A percentile compares a stretch with the other conserved stretches of the same genome.
These are phyloP conservation scores for Xylariaceae sp. DNA, from an alignment of 2,329 filamentous ascomycete genomes.

Conservation along the genomic window DNA sequence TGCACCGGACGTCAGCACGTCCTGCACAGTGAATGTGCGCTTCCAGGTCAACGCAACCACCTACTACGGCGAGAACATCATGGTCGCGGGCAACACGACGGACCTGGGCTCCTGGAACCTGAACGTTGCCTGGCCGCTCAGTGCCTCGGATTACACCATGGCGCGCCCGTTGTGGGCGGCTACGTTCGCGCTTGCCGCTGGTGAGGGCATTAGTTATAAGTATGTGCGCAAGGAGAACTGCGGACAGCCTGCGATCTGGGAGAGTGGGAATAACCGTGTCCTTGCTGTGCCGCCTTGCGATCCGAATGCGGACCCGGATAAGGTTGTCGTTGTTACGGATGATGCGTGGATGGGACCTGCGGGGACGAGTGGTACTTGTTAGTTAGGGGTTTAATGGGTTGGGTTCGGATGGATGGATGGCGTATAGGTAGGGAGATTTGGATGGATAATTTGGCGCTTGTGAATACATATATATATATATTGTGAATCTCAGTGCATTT, in stretches of 20 bases:
- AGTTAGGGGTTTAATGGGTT: not conserved
- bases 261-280: constrained; percentile 37
- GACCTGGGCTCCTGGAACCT: constrained; percentile 42
- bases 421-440: no score
- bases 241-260: constrained; percentile 39
- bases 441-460: not conserved
- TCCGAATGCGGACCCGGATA: constrained; percentile 21
- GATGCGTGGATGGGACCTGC: constrained; percentile 37
- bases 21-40: constrained; percentile 35
- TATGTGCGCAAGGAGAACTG: constrained; percentile 43
- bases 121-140: constrained; percentile 35
- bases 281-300: constrained; percentile 37
- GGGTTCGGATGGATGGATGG: not conserved
- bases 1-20: constrained; percentile 31
- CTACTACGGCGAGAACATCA: constrained; percentile 44
- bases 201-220: constrained; percentile 40
- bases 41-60: constrained; percentile 45
- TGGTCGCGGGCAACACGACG: constrained; percentile 38
- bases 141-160: constrained; percentile 38
- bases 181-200: constrained; percentile 37
- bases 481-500: no score
- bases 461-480: not conserved
- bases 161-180: constrained; percentile 42
- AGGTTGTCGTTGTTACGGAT: constrained; percentile 29
- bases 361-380: constrained; percentile 28